A percentile compares a stretch with the other conserved stretches of the same genome.
These are phyloP conservation scores for Torulaspora maleeae DNA, from an alignment of 805 yeast genomes.

Conservation along the genomic window DNA sequence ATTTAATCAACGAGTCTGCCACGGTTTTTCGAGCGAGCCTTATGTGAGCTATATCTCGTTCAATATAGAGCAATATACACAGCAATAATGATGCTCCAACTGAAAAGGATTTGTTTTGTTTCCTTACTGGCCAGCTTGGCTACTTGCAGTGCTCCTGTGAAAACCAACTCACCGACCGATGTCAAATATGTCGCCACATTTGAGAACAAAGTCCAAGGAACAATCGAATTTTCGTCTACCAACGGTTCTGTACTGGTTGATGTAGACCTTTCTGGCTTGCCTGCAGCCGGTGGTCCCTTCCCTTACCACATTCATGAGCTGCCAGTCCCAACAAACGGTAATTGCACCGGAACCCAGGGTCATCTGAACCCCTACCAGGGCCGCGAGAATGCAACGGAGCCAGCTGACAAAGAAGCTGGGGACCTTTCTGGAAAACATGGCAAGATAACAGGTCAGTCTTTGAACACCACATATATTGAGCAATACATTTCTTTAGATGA, in stretches of 20 bases:
- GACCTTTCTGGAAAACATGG: constrained; percentile 80
- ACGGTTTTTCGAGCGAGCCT: not conserved
- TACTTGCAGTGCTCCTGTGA: constrained; percentile 35
- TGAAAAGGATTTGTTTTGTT: not conserved
- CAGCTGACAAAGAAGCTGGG: constrained; percentile 47
- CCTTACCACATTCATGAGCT: constrained; percentile 61
- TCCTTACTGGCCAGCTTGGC: not conserved
- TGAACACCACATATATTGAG: constrained; percentile 57
- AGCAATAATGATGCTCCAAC: not conserved
- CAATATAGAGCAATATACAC: not conserved
- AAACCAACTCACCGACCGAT: constrained; percentile 38
- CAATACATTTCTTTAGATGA: constrained; percentile 61
- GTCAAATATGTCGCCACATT: constrained; percentile 48
- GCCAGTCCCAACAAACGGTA: constrained; percentile 47
- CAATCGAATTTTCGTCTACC: constrained; percentile 54
- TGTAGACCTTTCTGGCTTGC: constrained; percentile 66
- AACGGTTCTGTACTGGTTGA: constrained; percentile 57
- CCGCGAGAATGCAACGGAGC: constrained; percentile 18
- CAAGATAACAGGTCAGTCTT: constrained; percentile 62
- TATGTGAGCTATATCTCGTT: not conserved
- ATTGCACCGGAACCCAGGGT: constrained; percentile 51
- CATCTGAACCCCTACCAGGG: constrained; percentile 66
- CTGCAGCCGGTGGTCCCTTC: constrained; percentile 62
- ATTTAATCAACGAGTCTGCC: not conserved
- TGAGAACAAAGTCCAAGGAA: constrained; percentile 47